Conservation (phyloP, 140 eudicot genomes). For the Erigeron philadelphicus region DNA sequence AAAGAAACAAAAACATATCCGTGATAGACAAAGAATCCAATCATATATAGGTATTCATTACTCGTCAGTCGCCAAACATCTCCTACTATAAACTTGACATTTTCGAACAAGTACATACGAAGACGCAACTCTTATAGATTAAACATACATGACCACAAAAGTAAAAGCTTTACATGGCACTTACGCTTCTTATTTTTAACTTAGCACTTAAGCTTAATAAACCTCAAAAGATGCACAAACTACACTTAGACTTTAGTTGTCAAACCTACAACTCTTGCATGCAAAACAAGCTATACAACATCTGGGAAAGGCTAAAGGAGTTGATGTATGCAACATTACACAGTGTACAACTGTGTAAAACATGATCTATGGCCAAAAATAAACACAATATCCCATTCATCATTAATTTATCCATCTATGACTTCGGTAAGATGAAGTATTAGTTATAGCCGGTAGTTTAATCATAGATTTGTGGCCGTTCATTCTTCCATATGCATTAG, state of each 20-base stretch:
- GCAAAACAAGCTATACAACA: not conserved
- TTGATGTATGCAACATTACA: too few species aligned
- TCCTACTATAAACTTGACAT: not conserved
- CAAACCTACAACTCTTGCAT: conserved; percentile 4
- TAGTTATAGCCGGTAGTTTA: too few species aligned
- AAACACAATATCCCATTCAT: too few species aligned
- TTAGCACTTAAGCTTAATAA: conserved; percentile 4
- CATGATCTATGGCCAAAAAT: too few species aligned
- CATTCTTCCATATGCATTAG: too few species aligned
- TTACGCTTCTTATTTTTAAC: not conserved
- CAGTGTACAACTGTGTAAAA: too few species aligned
- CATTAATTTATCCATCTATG: too few species aligned
- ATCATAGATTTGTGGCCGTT: too few species aligned
- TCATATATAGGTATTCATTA: not conserved
- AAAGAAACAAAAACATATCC: not conserved
- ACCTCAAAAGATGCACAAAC: not conserved
- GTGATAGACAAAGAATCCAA: not conserved
- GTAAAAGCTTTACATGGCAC: conserved; percentile 7
- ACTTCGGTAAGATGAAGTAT: too few species aligned
- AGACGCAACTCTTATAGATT: not conserved
- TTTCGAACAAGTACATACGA: not conserved
- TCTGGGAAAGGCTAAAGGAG: too few species aligned
- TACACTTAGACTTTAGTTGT: conserved; percentile 18
- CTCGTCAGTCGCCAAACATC: not conserved
- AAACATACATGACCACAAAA: not conserved